Base-by-base conservation (phyloP, 2,329 filamentous ascomycete genomes). In the Cladosporium oxysporum region DNA sequence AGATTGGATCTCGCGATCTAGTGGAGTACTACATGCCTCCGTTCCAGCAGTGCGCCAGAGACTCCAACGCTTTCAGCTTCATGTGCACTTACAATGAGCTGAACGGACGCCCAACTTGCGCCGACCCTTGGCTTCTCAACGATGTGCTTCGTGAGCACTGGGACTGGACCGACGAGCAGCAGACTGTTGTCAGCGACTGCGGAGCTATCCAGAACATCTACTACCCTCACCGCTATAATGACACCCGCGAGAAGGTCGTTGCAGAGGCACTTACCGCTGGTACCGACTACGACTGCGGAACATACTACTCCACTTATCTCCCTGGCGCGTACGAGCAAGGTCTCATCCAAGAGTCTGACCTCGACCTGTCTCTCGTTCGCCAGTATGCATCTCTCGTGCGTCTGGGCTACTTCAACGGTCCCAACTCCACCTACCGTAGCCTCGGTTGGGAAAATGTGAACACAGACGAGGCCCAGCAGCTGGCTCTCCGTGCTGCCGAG, bases 11-110 rank as follows among this genome's bases (percentile, higher is more conserved):
- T 58, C 88, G 90, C 69, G 89, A 91, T 67, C 77, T 91, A 5
- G 82, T 84, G 0, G 88, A 90, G 70, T 91, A 90, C 76, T 91
- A 89, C 71, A 81, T 89, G 49, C 87, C 86, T 1, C 83, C 87
- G 0, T 91, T 91, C 77, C 80, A 88, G 71, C 83, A 72, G 33
- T 82, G 80, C 62, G 79, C 79, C 1, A 69, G 80, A 65, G 80
- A 82, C 66, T 77, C 78, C 0, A 79, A 81, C 47, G 80, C 81
- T 23, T 80, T 79, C 5, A 82, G 74, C 21, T 78, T 82, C 83
- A 73, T 90, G 88, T 74, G 86, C 83, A 53, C 80, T 18, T 88
- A 86, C 74, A 88, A 91, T 68, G 79, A 87, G 0, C 80, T 91
- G 49, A 90, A 91, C 65, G 89, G 89, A 0, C 82, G 87, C 0